Evolutionary conservation across 768 basidiomycete genomes (phyloP), one percentile per base, ranked within the genome.

Genomic region (Pulveroboletus sp.): DNA sequence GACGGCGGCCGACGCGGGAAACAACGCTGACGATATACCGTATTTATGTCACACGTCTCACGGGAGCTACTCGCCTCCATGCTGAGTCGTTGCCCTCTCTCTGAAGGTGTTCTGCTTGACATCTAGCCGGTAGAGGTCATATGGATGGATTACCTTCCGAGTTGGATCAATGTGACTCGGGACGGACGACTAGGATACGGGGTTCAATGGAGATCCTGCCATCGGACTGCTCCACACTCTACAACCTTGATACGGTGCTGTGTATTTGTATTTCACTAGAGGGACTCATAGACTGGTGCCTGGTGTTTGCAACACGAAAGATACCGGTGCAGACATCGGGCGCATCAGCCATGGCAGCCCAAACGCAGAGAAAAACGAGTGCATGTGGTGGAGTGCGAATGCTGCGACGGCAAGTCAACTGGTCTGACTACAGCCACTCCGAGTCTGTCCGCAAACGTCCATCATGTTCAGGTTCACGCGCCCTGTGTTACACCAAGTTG

Each of bases 401-500:
- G 73, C 60, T 17, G 73, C 72, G 76, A 77, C 78, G 51, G 62
- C 27, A 21, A 21, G 21, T 21, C 21, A 21, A 21, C 2, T 2
- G 21, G 4, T 4, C 21, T 21, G 21, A 21, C 8, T 40, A 35
- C 51, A 47, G 49, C 51, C 48, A 52, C 46, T 35, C 15, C 48
- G 49, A 28, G 45, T 55, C 47, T 57, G 50, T 60, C 52, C 49
- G 50, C 53, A 51, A 30, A 53, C 58, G 24, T 59, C 52, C 60
- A 64, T 66, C 61, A 92, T 92, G 89, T 79, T 91, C 57, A 86
- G 88, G 63, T 65, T 83, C 58, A 86, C 83, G 38, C 86, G 86
- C 38, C 85, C 88, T 48, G 75, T 89, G 41, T 71, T 82, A 61
- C 80, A 80, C 58, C 79, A 76, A 42, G 70, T 71, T 13, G 67